Percentiles rank a stretch among this genome's conserved stretches.
These are phyloP conservation scores for Ambrosiella xylebori DNA, from an alignment of 2,329 filamentous ascomycete genomes.

Conservation along the genomic window DNA sequence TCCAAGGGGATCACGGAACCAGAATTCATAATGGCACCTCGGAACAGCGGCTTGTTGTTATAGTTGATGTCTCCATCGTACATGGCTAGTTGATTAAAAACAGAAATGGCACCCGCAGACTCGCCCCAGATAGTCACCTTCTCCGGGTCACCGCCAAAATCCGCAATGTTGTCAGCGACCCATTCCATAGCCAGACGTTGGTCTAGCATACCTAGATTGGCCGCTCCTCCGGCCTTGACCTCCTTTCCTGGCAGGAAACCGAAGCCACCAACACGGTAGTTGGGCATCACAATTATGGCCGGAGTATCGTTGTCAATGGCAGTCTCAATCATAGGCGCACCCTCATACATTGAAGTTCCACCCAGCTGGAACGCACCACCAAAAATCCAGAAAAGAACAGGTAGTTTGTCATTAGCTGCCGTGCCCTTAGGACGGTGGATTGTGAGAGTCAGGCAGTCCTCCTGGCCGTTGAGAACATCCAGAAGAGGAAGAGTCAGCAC, in stretches of 20 bases:
- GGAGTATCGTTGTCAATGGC: conserved; percentile 31
- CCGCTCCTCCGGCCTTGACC: conserved; percentile 33
- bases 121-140: conserved; percentile 52
- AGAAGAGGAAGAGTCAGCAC: conserved; percentile 28
- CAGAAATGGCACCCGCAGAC: conserved; percentile 40
- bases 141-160: conserved; percentile 47
- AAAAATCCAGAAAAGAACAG: conserved; percentile 41
- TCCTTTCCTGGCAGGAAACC: conserved; percentile 43
- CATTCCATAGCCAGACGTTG: conserved; percentile 43
- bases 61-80: conserved; percentile 46
- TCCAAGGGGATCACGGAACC: conserved; percentile 33
- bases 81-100: conserved; percentile 43
- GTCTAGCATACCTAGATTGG: conserved; percentile 44
- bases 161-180: conserved; percentile 45
- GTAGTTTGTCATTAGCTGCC: conserved; percentile 26
- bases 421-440: conserved; percentile 30
- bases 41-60: conserved; percentile 46
- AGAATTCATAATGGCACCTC: conserved; percentile 47
- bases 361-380: conserved; percentile 31
- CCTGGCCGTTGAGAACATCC: conserved; percentile 25
- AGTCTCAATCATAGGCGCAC: conserved; percentile 19
- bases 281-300: conserved; percentile 45
- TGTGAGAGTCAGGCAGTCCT: conserved; percentile 35
- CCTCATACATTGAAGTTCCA: conserved; percentile 23
- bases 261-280: conserved; percentile 47